Base-by-base conservation (phyloP, 257 asterid species). In the Solanum bulbocastanum region DNA sequence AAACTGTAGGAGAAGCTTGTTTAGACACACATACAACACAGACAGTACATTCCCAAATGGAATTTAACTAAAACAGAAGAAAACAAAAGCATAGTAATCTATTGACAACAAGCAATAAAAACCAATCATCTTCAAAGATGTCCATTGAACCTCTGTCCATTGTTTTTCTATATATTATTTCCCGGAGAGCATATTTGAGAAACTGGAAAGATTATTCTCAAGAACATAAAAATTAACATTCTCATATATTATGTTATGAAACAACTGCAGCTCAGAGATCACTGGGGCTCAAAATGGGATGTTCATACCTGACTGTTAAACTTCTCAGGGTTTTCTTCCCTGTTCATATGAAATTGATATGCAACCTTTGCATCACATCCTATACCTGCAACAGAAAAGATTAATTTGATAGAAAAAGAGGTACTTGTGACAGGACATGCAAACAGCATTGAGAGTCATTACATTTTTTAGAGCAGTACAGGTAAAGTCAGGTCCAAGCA, bases 341-440 rank as follows among this genome's bases (percentile, higher is more conserved):
- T 91, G 72, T 90, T 92, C 52, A 87, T 92, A 90, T 95, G 98
- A 91, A 95, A 95, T 90, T 95, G 94, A 87, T 95, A 93, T 74
- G 98, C 98, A 84, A 95, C 98, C 92, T 94, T 95, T 32, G 98
- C 98, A 90, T 95, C 98, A 85, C 98, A 95, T 44, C 98, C 98
- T 84, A 95, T 92, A 90, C 98, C 98, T 95, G 89, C 6, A 88
- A 88, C 83, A 78, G 79, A 49, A 86, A 83, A 87, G 83, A 79
- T 85, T 72, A 46, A 83, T 71, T 83, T 83, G 85, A 87, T 86
- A 60, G n/a, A 33, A 74, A 69, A 78, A 81, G 23, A 83, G 83
- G 62, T 73, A 36, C 69, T 20, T 30, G 58, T 83, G 30, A 56
- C 46, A 56, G 36, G 79, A 30, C 32, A 36, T 2, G 32, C 5